These are phyloP conservation scores for Thraustotheca clavata DNA, from an alignment of 352 stramenopile species.

Conservation along the genomic window DNA sequence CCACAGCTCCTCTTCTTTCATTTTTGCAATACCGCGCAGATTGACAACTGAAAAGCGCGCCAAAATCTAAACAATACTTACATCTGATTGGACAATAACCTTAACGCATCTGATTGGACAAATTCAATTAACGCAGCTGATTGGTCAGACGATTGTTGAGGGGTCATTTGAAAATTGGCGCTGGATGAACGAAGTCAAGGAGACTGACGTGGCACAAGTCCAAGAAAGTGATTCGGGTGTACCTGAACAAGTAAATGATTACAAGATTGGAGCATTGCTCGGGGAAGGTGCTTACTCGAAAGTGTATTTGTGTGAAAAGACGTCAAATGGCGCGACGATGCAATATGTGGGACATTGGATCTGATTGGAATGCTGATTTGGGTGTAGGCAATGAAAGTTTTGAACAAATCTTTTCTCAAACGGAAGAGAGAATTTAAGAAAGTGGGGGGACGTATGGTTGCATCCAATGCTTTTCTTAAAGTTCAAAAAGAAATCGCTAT, in stretches of 20 bases:
- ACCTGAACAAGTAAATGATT: slow-evolving; percentile 64
- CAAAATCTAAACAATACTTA: too few species aligned
- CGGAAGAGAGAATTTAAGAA: slow-evolving; percentile 76
- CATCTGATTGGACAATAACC: too few species aligned
- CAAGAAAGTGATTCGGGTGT: slow-evolving; percentile 48
- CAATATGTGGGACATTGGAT: slow-evolving; percentile 46
- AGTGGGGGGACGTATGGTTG: slow-evolving; percentile 61
- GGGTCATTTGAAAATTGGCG: neutral
- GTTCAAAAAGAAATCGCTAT: slow-evolving; percentile 73
- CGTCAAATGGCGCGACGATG: slow-evolving; percentile 22
- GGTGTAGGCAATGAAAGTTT: slow-evolving; percentile 59
- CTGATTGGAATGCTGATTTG: neutral
- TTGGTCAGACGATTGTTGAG: too few species aligned
- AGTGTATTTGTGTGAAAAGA: slow-evolving; percentile 56
- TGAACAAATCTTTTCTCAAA: slow-evolving; percentile 84
- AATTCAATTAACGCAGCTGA: too few species aligned
- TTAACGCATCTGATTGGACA: too few species aligned
- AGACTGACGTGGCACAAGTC: slow-evolving; percentile 52
- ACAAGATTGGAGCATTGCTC: slow-evolving; percentile 50
- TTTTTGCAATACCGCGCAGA: too few species aligned
- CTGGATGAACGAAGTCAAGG: slow-evolving; percentile 35
- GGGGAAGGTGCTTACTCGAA: slow-evolving; percentile 73
- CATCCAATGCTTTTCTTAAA: slow-evolving; percentile 73
- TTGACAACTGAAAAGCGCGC: too few species aligned
- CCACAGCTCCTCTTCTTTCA: too few species aligned